Percentiles rank a stretch among this genome's conserved stretches.
phyloP scores from a whole-genome alignment of 1,284 basidiomycete genomes.

The Fistulinella cinereoalba region DNA sequence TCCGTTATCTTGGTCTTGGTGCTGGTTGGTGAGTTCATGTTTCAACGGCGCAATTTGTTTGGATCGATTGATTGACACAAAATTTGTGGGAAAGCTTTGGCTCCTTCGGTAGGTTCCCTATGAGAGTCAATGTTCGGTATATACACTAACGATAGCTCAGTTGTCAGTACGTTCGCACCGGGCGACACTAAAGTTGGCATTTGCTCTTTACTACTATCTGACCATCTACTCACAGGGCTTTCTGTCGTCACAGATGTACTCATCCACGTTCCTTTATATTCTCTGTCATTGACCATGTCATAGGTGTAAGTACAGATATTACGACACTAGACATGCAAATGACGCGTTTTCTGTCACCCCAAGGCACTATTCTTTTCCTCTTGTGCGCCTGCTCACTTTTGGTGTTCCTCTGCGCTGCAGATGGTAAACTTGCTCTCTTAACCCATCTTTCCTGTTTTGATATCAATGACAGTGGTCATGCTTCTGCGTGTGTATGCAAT shows the following conservation, averaged over 20 bases:
- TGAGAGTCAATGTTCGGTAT: no score
- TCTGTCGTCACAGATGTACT: background rate
- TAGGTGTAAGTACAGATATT: background rate
- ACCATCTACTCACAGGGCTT: background rate
- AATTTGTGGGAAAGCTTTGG: background rate
- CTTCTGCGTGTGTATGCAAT: no score
- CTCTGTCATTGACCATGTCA: background rate
- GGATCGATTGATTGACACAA: background rate
- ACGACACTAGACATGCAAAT: background rate
- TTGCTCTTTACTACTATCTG: background rate
- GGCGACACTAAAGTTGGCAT: background rate
- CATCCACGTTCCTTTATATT: no score
- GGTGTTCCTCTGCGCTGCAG: background rate
- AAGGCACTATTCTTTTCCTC: background rate
- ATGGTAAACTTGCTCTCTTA: background rate
- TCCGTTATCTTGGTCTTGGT: constrained; percentile 4
- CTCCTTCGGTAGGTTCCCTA: background rate
- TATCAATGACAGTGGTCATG: background rate
- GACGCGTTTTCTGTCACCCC: background rate
- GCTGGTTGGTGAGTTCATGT: background rate
- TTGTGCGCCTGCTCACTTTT: background rate
- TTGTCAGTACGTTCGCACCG: background rate
- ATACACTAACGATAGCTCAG: background rate
- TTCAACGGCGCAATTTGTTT: background rate
- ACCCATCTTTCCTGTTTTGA: background rate